Base-by-base conservation (phyloP, 495 filamentous ascomycete species). In the Delitschia confertaspora region DNA sequence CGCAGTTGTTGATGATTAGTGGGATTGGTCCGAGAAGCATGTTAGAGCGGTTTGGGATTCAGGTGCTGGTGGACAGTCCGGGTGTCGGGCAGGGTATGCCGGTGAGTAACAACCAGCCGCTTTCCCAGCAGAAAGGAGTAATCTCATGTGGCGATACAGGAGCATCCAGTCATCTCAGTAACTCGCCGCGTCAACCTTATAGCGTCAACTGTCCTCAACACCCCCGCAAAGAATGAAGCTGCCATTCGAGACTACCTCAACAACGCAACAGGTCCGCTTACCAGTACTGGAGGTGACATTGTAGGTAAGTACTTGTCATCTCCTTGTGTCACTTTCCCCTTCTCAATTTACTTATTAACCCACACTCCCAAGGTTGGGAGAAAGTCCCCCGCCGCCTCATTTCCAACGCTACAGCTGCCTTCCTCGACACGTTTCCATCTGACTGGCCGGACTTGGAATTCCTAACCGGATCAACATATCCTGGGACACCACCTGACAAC, bases 1-100 rank as follows among this genome's bases (percentile, higher is more conserved):
- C 59, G 66, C 55, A 74, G 35, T 51, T 76, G 4, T 57, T 75
- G 11, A 69, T 74, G 56, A 59, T 73, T n/a, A 75, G 70, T n/a
- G 71, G 71, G 0, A 58, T 74, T 32, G 74, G 74, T 0, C 70
- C 65, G 0, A 50, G 46, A 18, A 49, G 44, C 0, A 60, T 59
- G 6, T 53, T 76, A 0, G 33, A 66, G 19, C 17, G 53, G 31
- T 55, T 59, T 22, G 53, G 55, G 9, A 70, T 76, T 24, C 59
- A 60, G 4, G 57, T 70, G 16, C 33, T 75, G 16, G 49, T 55
- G 8, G 46, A 73, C 40, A 52, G 54, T n/a, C 60, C 69, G 0
- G 67, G 72, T 32, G 69, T 74, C 10, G 71, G 72, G 7, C 62
- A 73, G 59, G 64, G 67, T 20, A 42, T 61, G 45, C 39, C 38